A percentile compares a stretch with the other conserved stretches of the same genome.
Evolutionary conservation across 2,329 filamentous ascomycete species (phyloP).

Genomic region (Aureobasidium musti): DNA sequence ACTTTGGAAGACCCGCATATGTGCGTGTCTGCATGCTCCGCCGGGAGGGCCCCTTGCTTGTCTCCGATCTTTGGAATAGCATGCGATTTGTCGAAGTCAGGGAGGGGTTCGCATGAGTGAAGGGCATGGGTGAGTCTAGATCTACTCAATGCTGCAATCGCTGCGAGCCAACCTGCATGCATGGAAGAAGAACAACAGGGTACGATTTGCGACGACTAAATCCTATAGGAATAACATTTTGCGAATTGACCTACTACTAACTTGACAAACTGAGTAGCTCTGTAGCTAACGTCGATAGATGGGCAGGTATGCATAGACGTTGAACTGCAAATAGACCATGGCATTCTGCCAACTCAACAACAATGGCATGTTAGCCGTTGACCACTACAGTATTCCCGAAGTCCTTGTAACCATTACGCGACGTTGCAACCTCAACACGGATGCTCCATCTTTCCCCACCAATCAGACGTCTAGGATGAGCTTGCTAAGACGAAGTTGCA

Average conservation of each 20-base stretch:
- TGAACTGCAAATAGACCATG: background rate
- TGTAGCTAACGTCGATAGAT: background rate
- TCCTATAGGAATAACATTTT: too few species aligned
- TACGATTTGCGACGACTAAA: background rate
- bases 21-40: background rate
- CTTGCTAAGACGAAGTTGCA: background rate
- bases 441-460: background rate
- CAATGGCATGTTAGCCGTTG: background rate
- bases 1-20: background rate
- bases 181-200: background rate
- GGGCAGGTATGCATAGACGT: background rate
- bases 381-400: background rate
- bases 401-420: background rate
- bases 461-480: background rate
- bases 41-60: background rate
- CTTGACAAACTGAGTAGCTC: too few species aligned
- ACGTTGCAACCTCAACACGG: background rate
- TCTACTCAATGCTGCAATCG: background rate
- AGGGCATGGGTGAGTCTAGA: background rate
- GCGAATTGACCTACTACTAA: background rate
- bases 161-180: background rate
- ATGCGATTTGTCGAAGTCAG: background rate
- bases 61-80: background rate
- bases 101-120: conserved; percentile 7
- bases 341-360: background rate